Evolutionary conservation across 1,284 basidiomycete species (phyloP).

Genomic region (Phellopilus nigrolimitatus): DNA sequence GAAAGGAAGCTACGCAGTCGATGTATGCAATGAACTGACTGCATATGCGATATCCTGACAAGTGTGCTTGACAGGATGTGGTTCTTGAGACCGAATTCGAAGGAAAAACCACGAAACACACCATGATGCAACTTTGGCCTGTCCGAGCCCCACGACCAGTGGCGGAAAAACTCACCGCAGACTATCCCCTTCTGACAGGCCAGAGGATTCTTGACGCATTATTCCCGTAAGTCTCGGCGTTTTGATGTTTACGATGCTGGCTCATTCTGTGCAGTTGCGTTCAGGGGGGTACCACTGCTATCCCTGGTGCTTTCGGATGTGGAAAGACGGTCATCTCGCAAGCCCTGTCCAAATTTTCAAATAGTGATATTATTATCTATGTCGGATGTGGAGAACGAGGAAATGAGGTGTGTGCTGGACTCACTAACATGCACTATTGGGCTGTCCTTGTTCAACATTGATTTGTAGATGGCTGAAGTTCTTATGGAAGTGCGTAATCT

Average conservation of each 20-base stretch:
- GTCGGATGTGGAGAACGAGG: conserved; percentile 96
- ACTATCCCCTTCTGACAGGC: conserved; percentile 91
- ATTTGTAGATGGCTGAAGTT: conserved; percentile 91
- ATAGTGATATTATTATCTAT: conserved; percentile 99
- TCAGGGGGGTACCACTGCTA: conserved; percentile 98
- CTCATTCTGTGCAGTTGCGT: conserved; percentile 64
- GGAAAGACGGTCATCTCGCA: conserved; percentile 97
- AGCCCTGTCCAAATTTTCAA: conserved; percentile 98
- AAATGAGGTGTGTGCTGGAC: conserved; percentile 61
- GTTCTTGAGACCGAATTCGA: conserved; percentile 98
- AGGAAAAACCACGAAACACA: conserved; percentile 90
- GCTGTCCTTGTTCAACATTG: not conserved
- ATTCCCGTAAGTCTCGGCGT: conserved; percentile 70
- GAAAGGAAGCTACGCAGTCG: conserved; percentile 90
- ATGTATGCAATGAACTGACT: conserved; percentile 50
- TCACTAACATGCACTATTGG: not conserved
- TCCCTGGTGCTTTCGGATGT: conserved; percentile 98
- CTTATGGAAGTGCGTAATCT: conserved; percentile 71
- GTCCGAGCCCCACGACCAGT: conserved; percentile 97
- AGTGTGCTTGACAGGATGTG: conserved; percentile 68
- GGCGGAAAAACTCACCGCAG: conserved; percentile 89
- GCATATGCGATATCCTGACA: not conserved
- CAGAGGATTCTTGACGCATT: conserved; percentile 97
- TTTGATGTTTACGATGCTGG: conserved; percentile 8
- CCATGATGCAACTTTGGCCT: conserved; percentile 98